Evolutionary conservation across 2,329 filamentous ascomycete species (phyloP).

Genomic region (Alternaria arborescens): DNA sequence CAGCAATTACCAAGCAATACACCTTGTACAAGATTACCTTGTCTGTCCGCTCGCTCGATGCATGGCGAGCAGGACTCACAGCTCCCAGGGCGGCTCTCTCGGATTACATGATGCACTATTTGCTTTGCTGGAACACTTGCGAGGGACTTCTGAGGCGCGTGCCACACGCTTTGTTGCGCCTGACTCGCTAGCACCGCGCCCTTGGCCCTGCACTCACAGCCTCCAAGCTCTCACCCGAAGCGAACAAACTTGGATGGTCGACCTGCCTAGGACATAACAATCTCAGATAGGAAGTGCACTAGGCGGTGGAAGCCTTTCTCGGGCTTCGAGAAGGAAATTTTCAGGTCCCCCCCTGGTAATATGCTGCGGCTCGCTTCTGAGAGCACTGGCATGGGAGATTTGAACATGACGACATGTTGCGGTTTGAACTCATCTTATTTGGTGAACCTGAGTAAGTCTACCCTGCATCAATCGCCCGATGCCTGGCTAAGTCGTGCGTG

Average conservation of each 20-base stretch:
- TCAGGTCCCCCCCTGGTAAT: constrained; percentile 12
- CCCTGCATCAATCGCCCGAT: constrained; percentile 18
- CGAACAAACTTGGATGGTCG: not conserved
- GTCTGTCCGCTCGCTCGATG: not conserved
- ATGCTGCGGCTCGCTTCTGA: constrained; percentile 16
- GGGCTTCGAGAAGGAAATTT: constrained; percentile 11
- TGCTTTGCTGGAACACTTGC: constrained; percentile 22
- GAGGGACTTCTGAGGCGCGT: constrained; percentile 9
- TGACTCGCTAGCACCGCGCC: constrained; percentile 29
- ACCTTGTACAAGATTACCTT: not conserved
- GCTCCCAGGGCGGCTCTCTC: not conserved
- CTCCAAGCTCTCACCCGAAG: constrained; percentile 10
- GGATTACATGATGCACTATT: constrained; percentile 9
- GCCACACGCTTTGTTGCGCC: constrained; percentile 21
- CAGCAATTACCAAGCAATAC: not conserved
- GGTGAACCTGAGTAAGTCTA: constrained; percentile 13
- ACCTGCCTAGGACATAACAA: not conserved
- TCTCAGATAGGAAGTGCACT: constrained; percentile 13
- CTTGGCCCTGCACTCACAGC: constrained; percentile 14
- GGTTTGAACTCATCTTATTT: constrained; percentile 25
- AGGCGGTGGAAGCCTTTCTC: constrained; percentile 13
- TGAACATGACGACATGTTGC: constrained; percentile 29
- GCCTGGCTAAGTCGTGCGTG: constrained; percentile 8
- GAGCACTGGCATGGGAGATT: constrained; percentile 23
- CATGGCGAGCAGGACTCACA: constrained; percentile 1